Percentiles rank a stretch among this genome's conserved stretches.
Evolutionary conservation across 306 rosid species (phyloP).

Genomic region (Notholithocarpus densiflorus): DNA sequence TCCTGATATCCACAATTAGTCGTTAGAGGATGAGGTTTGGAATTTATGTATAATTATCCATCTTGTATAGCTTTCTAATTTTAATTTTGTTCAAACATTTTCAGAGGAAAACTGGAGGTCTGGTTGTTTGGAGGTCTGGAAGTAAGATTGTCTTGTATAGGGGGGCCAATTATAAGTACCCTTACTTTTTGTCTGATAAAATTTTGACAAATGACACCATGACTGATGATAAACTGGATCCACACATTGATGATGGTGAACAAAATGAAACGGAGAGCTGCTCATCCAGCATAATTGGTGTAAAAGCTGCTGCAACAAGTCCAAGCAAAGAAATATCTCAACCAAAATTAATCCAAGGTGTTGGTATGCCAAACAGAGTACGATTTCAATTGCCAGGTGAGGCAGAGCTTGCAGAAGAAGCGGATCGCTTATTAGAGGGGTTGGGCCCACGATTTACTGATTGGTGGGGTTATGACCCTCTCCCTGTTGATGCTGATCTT

Average conservation of each 20-base stretch:
- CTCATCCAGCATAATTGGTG: constrained; percentile 34
- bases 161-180: constrained; percentile 73
- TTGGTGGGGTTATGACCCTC: constrained; percentile 99
- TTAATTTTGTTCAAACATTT: constrained; percentile 17
- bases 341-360: constrained; percentile 63
- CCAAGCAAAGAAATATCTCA: constrained; percentile 24
- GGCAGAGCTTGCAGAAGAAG: constrained; percentile 69
- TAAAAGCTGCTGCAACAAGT: constrained; percentile 25
- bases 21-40: background rate
- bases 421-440: constrained; percentile 68
- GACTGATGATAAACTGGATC: constrained; percentile 28
- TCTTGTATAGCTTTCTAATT: constrained; percentile 11
- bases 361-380: constrained; percentile 64
- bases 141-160: constrained; percentile 80
- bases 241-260: constrained; percentile 24
- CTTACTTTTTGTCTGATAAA: constrained; percentile 59
- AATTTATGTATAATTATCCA: too few species aligned
- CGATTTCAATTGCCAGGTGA: constrained; percentile 87
- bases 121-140: constrained; percentile 95
- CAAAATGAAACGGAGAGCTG: constrained; percentile 20
- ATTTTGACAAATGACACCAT: constrained; percentile 26
- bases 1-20: background rate
- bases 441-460: constrained; percentile 86
- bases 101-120: constrained; percentile 94
- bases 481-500: constrained; percentile 91